Conservation (phyloP, 495 filamentous ascomycete genomes). For the Aspergillus saccharolyticus region DNA sequence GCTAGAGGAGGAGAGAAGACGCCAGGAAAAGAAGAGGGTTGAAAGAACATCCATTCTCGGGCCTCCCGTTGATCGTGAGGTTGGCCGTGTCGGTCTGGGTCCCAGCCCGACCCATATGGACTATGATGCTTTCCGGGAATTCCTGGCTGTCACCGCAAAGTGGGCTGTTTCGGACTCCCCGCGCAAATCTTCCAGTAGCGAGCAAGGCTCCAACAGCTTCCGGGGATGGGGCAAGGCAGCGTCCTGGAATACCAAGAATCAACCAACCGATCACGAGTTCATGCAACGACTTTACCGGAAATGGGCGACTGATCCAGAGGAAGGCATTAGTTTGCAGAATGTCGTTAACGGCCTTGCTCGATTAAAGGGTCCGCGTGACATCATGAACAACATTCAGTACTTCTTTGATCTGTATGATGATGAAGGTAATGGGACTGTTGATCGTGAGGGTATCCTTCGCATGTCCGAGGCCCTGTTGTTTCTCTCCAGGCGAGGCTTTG, state of each 20-base stretch:
- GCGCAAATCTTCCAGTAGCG: conserved; percentile 47
- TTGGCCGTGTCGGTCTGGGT: conserved; percentile 83
- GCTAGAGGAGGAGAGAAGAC: conserved; percentile 64
- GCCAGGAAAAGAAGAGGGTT: conserved; percentile 52
- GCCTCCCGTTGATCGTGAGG: conserved; percentile 33
- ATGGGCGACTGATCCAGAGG: conserved; percentile 75
- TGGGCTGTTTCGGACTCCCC: conserved; percentile 88
- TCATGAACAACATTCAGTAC: conserved; percentile 95
- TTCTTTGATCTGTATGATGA: conserved; percentile 98
- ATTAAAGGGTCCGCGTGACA: conserved; percentile 87
- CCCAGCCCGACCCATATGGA: conserved; percentile 90
- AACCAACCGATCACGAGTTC: conserved; percentile 94
- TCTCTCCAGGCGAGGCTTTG: conserved; percentile 81
- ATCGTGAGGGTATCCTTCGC: conserved; percentile 89
- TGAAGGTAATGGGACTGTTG: conserved; percentile 84
- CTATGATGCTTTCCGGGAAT: conserved; percentile 91
- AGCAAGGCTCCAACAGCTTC: conserved; percentile 49
- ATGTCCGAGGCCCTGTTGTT: conserved; percentile 95
- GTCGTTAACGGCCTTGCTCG: conserved; percentile 86
- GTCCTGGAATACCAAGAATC: conserved; percentile 70
- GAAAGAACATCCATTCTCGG: conserved; percentile 42
- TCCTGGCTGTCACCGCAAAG: conserved; percentile 78
- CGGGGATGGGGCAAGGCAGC: conserved; percentile 49
- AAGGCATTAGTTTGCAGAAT: conserved; percentile 77
- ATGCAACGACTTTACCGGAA: conserved; percentile 80